phyloP scores from a whole-genome alignment of 176 grass and related monocot species.

The Carex littledalei region DNA sequence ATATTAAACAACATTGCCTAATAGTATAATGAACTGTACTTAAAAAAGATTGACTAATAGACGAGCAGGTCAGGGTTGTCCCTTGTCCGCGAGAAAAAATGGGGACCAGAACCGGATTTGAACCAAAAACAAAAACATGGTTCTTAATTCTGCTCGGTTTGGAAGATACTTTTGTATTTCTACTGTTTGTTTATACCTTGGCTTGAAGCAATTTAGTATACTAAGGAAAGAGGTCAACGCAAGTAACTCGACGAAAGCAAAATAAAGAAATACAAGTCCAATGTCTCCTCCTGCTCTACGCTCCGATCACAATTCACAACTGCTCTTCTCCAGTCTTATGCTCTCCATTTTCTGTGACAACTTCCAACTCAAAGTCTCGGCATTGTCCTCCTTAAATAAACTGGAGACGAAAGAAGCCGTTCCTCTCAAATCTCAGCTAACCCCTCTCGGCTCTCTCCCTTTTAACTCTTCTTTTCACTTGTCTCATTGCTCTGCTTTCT shows the following conservation, averaged over 20 bases:
- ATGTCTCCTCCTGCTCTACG: background rate
- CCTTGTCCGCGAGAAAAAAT: background rate
- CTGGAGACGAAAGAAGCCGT: background rate
- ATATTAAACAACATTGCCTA: background rate
- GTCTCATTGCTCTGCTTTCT: constrained; percentile 4
- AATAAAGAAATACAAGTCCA: background rate
- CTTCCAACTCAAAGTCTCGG: too few relatives aligned
- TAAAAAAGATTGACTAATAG: background rate
- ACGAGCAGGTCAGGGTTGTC: background rate
- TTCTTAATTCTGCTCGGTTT: background rate
- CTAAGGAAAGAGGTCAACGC: constrained; percentile 12
- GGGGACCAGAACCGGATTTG: background rate
- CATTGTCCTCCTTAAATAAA: background rate
- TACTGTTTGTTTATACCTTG: background rate
- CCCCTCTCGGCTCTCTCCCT: background rate
- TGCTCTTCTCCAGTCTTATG: background rate
- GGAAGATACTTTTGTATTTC: background rate
- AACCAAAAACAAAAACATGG: background rate
- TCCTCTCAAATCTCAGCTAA: constrained; percentile 7
- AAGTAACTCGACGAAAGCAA: background rate
- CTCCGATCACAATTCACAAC: background rate
- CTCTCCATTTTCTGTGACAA: background rate
- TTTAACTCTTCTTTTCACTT: constrained; percentile 15
- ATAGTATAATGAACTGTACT: background rate
- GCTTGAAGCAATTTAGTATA: background rate